Evolutionary conservation across 2,329 filamentous ascomycete species (phyloP), one percentile per base, ranked within the genome.

Genomic region (Sclerotinia subarctica): DNA sequence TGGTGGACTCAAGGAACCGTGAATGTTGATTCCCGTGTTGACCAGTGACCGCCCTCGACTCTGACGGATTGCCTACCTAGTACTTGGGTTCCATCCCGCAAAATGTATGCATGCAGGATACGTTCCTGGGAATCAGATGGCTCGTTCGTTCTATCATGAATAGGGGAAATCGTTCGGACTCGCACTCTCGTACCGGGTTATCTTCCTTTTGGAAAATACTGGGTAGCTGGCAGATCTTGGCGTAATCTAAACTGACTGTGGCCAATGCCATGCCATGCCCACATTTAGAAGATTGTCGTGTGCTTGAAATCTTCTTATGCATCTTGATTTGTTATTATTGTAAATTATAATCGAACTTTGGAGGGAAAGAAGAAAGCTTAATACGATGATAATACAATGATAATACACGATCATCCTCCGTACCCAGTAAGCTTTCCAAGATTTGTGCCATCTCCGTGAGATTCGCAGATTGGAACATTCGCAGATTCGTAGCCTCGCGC

Each of bases 401-500:
- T 32, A 3, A 32, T 32, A 32, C 32, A n/a, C n/a, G n/a, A n/a
- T n/a, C n/a, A n/a, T n/a, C n/a, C 29, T 35, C 35, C 35, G 35
- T n/a, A 24, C 11, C 21, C 3, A 6, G 10, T 24, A 38, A 35
- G 32, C 29, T 35, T 17, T 38, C 4, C 13, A n/a, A 56, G 2
- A 57, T 57, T 21, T 13, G 21, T 42, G 21, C n/a, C n/a, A 24
- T 19, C 15, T 26, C 24, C 21, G 2, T 29, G n/a, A n/a, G n/a
- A n/a, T n/a, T n/a, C n/a, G 29, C 29, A 29, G 29, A 29, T 29
- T n/a, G n/a, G n/a, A n/a, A n/a, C n/a, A n/a, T n/a, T 42, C 42
- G 54, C 32, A 57, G 54, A 17, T 17, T 60, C 26, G 21, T 44
- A 60, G 58, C 58, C 58, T 60, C 46, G 44, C 38, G 38, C 13